Conservation (phyloP, 345 rosid genomes). For the Citrus medica region DNA sequence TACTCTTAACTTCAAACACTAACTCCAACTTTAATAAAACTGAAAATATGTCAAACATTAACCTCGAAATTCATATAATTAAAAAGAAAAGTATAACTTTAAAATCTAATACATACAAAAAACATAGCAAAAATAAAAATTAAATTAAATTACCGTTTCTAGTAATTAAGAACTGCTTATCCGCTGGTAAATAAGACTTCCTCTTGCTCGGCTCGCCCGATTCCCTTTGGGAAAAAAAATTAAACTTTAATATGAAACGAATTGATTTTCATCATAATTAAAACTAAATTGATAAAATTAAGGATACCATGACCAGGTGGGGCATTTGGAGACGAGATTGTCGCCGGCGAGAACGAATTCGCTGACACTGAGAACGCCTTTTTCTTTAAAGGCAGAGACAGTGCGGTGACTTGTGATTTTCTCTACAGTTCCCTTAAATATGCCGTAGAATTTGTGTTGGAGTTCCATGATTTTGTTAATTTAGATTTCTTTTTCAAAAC, state of each 20-base stretch:
- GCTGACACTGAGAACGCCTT: constrained; percentile 93
- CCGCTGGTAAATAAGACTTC: constrained; percentile 78
- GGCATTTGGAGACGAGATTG: constrained; percentile 97
- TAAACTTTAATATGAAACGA: background rate
- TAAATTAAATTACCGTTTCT: constrained; percentile 68
- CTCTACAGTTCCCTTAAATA: constrained; percentile 93
- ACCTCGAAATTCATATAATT: background rate
- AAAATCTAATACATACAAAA: background rate
- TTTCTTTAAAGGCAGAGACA: constrained; percentile 93
- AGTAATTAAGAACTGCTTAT: constrained; percentile 92
- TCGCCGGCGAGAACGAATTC: constrained; percentile 93
- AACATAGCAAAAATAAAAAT: background rate
- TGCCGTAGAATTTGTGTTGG: constrained; percentile 80
- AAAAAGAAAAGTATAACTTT: background rate
- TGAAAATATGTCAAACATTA: background rate
- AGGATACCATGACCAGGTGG: constrained; percentile 96
- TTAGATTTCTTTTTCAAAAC: background rate
- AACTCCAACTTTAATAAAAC: background rate
- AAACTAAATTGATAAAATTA: background rate
- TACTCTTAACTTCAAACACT: background rate
- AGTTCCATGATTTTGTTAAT: constrained; percentile 40
- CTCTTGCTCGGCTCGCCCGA: constrained; percentile 92
- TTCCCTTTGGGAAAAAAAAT: constrained; percentile 51
- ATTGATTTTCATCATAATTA: background rate
- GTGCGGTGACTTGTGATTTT: constrained; percentile 88